These are phyloP conservation scores for Trichopus zeylanicus DNA, from an alignment of 116 monocot species.

Conservation along the genomic window DNA sequence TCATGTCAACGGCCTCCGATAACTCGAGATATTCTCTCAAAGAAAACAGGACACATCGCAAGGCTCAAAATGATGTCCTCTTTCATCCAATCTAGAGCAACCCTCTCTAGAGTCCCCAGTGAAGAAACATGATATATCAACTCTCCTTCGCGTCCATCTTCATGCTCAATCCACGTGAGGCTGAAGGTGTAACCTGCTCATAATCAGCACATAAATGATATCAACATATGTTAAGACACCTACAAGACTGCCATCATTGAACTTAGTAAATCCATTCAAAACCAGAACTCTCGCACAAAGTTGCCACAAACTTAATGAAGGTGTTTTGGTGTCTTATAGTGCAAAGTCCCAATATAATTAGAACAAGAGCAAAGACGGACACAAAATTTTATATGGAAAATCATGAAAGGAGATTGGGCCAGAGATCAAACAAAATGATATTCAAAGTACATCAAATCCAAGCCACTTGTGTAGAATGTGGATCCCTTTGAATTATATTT, in stretches of 20 bases:
- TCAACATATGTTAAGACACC: not conserved
- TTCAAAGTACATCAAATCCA: no score
- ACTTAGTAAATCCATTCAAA: not conserved
- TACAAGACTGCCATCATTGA: not conserved
- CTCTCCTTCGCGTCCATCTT: constrained; percentile 19
- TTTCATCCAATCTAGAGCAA: constrained; percentile 87
- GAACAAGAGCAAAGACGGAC: no score
- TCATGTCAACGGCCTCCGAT: not conserved
- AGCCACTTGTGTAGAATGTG: no score
- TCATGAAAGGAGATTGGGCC: no score
- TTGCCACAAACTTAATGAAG: no score
- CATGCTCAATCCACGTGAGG: constrained; percentile 34
- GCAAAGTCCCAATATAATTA: no score
- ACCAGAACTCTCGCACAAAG: no score
- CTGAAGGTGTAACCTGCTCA: constrained; percentile 73
- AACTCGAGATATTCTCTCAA: constrained; percentile 40
- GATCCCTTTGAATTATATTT: no score
- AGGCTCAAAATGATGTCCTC: constrained; percentile 66
- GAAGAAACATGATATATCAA: constrained; percentile 53
- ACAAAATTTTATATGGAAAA: no score
- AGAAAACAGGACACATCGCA: constrained; percentile 67
- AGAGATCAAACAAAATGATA: no score
- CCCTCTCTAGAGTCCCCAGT: constrained; percentile 57
- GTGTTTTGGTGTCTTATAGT: no score
- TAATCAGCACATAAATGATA: not conserved